Evolutionary conservation across 75 land plant genomes (phyloP).

Genomic region (Cunninghamia lanceolata): DNA sequence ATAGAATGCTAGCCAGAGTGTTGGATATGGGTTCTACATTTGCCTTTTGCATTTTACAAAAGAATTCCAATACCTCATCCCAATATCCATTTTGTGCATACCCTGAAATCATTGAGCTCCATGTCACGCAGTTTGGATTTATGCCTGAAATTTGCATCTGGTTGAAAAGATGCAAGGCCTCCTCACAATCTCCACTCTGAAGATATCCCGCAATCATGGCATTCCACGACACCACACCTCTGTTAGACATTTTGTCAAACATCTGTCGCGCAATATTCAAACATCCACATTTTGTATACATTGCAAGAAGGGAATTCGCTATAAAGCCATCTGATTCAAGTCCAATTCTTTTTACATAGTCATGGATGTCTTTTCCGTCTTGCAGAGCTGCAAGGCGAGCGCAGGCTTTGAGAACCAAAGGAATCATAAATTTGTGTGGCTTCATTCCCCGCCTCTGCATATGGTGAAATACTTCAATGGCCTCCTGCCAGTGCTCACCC

Average conservation of each 20-base stretch:
- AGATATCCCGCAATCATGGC: slow-evolving; percentile 28
- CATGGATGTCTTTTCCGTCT: slow-evolving; percentile 29
- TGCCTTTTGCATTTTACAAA: not conserved
- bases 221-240: slow-evolving; percentile 32
- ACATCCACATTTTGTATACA: slow-evolving; percentile 41
- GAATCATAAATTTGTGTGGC: slow-evolving; percentile 28
- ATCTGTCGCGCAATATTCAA: slow-evolving; percentile 28
- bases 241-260: slow-evolving; percentile 42
- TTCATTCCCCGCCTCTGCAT: slow-evolving; percentile 28
- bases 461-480: slow-evolving; percentile 19
- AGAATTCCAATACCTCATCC: slow-evolving; percentile 9
- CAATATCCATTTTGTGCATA: slow-evolving; percentile 16
- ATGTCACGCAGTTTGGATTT: slow-evolving; percentile 18
- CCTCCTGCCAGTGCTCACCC: slow-evolving; percentile 21
- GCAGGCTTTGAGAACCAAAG: slow-evolving; percentile 37
- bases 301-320: slow-evolving; percentile 29
- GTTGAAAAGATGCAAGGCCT: slow-evolving; percentile 15
- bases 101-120: slow-evolving; percentile 24
- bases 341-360: slow-evolving; percentile 21
- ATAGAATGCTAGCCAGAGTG: not conserved
- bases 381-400: slow-evolving; percentile 15
- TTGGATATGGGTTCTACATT: slow-evolving; percentile 3
- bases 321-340: slow-evolving; percentile 20
- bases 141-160: slow-evolving; percentile 14
- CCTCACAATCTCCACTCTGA: slow-evolving; percentile 13